Base-by-base conservation (phyloP, 345 rosid species). In the Linum usitatissimum region DNA sequence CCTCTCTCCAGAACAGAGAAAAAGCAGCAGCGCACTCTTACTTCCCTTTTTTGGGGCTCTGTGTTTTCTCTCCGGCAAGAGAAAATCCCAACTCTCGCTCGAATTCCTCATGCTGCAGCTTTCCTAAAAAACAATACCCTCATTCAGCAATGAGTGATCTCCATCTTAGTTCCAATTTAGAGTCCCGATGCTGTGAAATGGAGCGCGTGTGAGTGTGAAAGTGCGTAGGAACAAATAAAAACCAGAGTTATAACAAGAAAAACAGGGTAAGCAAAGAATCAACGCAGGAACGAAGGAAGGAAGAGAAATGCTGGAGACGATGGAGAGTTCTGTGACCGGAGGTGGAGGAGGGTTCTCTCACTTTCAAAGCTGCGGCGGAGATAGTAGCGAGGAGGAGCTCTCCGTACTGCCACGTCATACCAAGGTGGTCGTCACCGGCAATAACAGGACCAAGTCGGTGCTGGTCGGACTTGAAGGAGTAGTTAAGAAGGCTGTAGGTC, bases 391-490 rank as follows among this genome's bases (percentile, higher is more conserved):
- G 63, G 98, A 91, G 70, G 98, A 91, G 77, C 80, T 91, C 10
- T 71, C 96, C 0, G 98, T 91, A 23, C 78, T 91, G 55, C 98
- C 98, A 23, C 95, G 96, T 61, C 96, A 91, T 64, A 91, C 98
- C 10, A 91, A 91, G 68, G 98, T 92, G 21, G 86, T 92, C 14
- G 96, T 91, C 9, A 91, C 96, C 8, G 98, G 98, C 15, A 91
- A 91, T 79, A 91, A 91, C 79, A 81, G 98, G 63, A 91, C 98
- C n/a, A 91, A 91, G 70, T 91, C 96, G 53, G 96, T 91, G 36
- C 96, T 91, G 57, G 96, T 91, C 1, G 98, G 98, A 66, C 98
- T 91, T 59, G 83, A 77, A 62, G 98, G 98, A 8, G 98, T 91
- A 1, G 98, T 91, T 57, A 88, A 91, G 77, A 91, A 91, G 75